These are phyloP conservation scores for Chamaecyparis obtusa DNA, from an alignment of 75 land plant genomes.

Conservation along the genomic window DNA sequence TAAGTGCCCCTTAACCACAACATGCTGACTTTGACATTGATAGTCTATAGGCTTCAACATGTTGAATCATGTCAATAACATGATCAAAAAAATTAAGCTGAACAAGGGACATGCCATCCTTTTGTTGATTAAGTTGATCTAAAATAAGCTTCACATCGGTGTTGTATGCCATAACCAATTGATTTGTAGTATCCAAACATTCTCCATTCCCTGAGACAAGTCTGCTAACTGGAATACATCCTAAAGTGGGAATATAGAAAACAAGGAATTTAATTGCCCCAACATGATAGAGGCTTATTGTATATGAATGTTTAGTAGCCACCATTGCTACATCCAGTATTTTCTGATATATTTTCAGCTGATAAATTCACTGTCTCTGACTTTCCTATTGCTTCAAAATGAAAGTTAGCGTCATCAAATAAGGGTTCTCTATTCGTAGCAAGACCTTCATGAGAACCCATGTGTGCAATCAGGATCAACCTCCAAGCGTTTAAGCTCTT, in stretches of 20 bases:
- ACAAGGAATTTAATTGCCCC: conserved; percentile 7
- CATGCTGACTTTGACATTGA: neutral
- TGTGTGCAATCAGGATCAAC: too few species aligned
- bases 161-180: neutral
- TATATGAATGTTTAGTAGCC: conserved; percentile 59
- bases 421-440: too few species aligned
- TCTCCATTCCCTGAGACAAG: neutral
- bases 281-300: neutral
- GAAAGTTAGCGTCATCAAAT: too few species aligned
- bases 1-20: conserved; percentile 1
- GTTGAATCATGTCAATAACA: neutral
- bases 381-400: conserved; percentile 17
- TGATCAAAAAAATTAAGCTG: neutral
- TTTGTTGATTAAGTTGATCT: neutral
- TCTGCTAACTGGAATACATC: neutral
- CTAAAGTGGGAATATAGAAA: neutral
- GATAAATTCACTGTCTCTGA: conserved; percentile 9
- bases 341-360: conserved; percentile 8
- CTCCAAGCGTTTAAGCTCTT: too few species aligned
- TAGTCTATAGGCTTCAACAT: neutral
- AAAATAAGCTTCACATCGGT: neutral
- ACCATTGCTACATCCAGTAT: conserved; percentile 37
- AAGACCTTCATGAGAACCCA: too few species aligned
- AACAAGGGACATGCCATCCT: neutral
- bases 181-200: neutral